phyloP scores from a whole-genome alignment of 2,329 filamentous ascomycete genomes.

The Epichloe baconii region DNA sequence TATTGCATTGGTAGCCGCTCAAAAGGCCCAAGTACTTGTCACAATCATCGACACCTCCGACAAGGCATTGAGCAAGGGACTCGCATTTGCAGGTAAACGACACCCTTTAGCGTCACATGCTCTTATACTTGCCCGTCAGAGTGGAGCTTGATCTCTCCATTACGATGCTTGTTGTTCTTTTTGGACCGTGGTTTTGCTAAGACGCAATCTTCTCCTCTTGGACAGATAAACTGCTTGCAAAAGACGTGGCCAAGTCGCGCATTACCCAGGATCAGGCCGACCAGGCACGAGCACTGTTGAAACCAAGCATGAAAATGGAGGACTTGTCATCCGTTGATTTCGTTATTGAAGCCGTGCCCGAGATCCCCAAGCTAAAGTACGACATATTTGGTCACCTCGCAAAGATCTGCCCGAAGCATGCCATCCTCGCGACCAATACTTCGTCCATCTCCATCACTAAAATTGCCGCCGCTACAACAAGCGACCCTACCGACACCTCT shows the following conservation, averaged over 20 bases:
- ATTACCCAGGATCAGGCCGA: slow-evolving; percentile 74
- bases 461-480: slow-evolving; percentile 77
- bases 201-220: not conserved
- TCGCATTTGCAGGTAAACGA: slow-evolving; percentile 67
- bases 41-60: slow-evolving; percentile 76
- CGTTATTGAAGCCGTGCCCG: slow-evolving; percentile 93
- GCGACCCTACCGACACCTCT: slow-evolving; percentile 65
- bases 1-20: slow-evolving; percentile 87
- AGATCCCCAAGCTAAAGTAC: slow-evolving; percentile 77
- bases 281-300: slow-evolving; percentile 55
- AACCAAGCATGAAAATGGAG: slow-evolving; percentile 58
- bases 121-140: not conserved
- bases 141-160: not conserved
- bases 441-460: slow-evolving; percentile 97
- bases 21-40: slow-evolving; percentile 71
- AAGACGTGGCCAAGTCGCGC: slow-evolving; percentile 79
- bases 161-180: not conserved
- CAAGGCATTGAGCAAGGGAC: slow-evolving; percentile 72
- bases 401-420: slow-evolving; percentile 66
- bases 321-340: slow-evolving; percentile 79
- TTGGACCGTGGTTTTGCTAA: not conserved
- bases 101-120: not conserved
- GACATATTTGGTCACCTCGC: slow-evolving; percentile 78
- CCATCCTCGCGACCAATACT: slow-evolving; percentile 92
- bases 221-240: slow-evolving; percentile 78